Percentiles rank a stretch among this genome's conserved stretches.
Conservation (phyloP, 228 moss, liverwort and hornwort genomes). For the Sphagnum magellanicum region DNA sequence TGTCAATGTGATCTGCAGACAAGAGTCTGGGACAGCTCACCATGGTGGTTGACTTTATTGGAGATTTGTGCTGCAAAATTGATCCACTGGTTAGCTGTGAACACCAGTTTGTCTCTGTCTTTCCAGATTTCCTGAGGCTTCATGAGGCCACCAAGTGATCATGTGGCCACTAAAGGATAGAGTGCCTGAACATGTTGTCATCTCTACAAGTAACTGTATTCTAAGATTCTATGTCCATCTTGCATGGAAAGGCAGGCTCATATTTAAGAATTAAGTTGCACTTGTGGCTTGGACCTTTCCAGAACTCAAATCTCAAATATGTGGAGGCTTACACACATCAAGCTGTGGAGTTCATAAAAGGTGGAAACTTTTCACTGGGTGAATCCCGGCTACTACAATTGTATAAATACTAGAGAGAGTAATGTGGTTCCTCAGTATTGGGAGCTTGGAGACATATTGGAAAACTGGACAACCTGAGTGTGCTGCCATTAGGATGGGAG, state of each 20-base stretch:
- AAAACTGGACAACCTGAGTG: not conserved
- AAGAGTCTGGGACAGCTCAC: slow-evolving; percentile 24
- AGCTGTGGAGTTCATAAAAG: slow-evolving; percentile 52
- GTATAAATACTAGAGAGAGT: too few relatives aligned
- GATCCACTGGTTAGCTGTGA: slow-evolving; percentile 21
- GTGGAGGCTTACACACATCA: slow-evolving; percentile 39
- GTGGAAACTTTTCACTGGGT: slow-evolving; percentile 5
- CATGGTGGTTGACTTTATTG: slow-evolving; percentile 40
- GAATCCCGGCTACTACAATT: not conserved
- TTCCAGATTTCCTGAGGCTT: too few relatives aligned
- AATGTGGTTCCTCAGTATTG: too few relatives aligned
- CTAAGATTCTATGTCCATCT: not conserved
- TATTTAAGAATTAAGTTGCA: not conserved
- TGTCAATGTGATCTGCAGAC: slow-evolving; percentile 19
- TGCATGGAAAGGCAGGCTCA: not conserved
- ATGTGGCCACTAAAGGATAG: not conserved
- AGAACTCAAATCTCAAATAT: slow-evolving; percentile 33
- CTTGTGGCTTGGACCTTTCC: not conserved
- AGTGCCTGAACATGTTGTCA: not conserved
- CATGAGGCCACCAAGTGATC: not conserved
- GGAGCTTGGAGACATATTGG: too few relatives aligned
- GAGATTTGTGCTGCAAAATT: slow-evolving; percentile 33
- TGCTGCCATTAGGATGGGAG: not conserved
- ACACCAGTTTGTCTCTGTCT: too few relatives aligned
- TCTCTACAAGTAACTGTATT: not conserved